Base-by-base conservation (phyloP, 2,329 filamentous ascomycete genomes). In the Penicillium sp. region DNA sequence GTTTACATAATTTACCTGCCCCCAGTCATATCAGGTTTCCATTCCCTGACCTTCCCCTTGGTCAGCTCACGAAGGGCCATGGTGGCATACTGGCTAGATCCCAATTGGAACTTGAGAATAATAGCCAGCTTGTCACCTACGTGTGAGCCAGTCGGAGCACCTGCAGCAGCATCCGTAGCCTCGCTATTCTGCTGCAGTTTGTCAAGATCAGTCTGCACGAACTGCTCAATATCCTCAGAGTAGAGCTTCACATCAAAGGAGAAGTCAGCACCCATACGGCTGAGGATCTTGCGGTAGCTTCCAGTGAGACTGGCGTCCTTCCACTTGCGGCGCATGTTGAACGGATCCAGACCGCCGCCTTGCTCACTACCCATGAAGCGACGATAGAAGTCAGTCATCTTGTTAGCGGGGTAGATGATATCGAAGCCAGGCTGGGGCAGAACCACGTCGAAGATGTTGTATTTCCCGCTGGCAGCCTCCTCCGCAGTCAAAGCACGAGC, bases 381-480 rank as follows among this genome's bases (percentile, higher is more conserved):
- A 57, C 81, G 81, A 74, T 97, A 99, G 69, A 87, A 95, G 3
- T 83, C 79, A n/a, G 88, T 90, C 56, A 96, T 84, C 31, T 84
- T 83, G 69, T 99, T 97, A 20, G 79, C 69, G 0, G 94, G 94
- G 67, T 97, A 99, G 31, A 89, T 72, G 35, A 97, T 83, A 62
- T 96, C 91, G 74, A 86, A 96, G 16, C 94, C 94, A 0, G 94
- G 94, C n/a, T 88, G 86, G 3, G 95, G 92, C 2, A 99, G 80
- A 11, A 99, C 92, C 55, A 97, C 69, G 67, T 99, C 94, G 65
- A 89, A 90, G 62, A 99, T 88, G 33, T 80, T 84, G 72, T 87
- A 96, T 51, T 81, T 79, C 10, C 90, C 90, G 57, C 84, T 89
- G 24, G 80, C 79, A 2, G 85, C 89, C 69, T 99, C 94, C n/a